Conservation (phyloP, 2,329 filamentous ascomycete species). For the Coniochaeta sp. region DNA sequence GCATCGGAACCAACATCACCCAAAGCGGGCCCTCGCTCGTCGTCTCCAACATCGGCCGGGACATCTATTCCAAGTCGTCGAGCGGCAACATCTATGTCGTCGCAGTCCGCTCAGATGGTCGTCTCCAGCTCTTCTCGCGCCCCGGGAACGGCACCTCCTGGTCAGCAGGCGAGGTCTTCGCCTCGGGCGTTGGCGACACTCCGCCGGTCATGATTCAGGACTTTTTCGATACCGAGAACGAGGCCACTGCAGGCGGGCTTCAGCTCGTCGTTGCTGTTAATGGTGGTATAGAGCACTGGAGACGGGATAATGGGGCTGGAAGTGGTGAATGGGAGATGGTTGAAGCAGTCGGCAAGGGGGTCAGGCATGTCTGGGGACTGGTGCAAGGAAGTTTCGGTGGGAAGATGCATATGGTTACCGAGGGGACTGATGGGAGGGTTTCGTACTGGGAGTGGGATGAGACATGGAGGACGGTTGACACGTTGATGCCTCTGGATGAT, state of each 20-base stretch:
- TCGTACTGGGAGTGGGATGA: constrained; percentile 13
- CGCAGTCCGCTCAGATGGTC: constrained; percentile 8
- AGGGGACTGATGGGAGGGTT: constrained; percentile 7
- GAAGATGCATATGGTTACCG: constrained; percentile 13
- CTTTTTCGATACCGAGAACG: constrained; percentile 9
- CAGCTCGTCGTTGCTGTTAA: constrained; percentile 10
- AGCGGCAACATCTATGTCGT: constrained; percentile 12
- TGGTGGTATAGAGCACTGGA: constrained; percentile 14
- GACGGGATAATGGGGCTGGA: not conserved
- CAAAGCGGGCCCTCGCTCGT: constrained; percentile 13
- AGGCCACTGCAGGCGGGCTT: constrained; percentile 9
- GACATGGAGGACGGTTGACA: constrained; percentile 8
- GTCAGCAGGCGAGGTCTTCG: constrained; percentile 11
- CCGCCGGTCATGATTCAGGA: constrained; percentile 15
- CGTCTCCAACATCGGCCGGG: constrained; percentile 11
- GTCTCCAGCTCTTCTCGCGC: constrained; percentile 14
- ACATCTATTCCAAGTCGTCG: constrained; percentile 9
- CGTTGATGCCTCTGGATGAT: constrained; percentile 4
- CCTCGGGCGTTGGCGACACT: constrained; percentile 4
- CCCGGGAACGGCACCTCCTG: constrained; percentile 4
- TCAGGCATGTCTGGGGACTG: constrained; percentile 11
- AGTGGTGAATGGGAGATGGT: constrained; percentile 8
- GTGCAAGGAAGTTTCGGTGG: constrained; percentile 11
- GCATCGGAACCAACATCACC: constrained; percentile 7
- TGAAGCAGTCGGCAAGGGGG: constrained; percentile 4